A percentile compares a stretch with the other conserved stretches of the same genome.
Conservation (phyloP, 352 stramenopile genomes). For the Albugo laibachii region DNA sequence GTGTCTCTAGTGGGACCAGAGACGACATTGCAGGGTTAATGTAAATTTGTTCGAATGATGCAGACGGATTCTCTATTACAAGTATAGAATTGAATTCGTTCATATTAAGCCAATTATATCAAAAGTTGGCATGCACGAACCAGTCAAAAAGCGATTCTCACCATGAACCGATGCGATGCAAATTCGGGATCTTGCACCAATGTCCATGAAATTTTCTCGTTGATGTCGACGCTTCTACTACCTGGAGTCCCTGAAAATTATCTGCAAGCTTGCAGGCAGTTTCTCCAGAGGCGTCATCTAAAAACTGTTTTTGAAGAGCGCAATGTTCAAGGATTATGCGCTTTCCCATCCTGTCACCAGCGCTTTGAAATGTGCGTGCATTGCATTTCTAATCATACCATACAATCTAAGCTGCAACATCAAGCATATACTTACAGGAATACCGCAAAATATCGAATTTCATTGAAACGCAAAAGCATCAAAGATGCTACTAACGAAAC, state of each 20-base stretch:
- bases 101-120: no score
- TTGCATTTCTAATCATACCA: not conserved
- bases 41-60: no score
- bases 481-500: constrained; percentile 64
- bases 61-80: no score
- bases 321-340: constrained; percentile 38
- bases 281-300: constrained; percentile 62
- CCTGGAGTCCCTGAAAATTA: constrained; percentile 38
- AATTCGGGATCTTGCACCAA: constrained; percentile 12
- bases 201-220: constrained; percentile 52
- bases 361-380: constrained; percentile 19
- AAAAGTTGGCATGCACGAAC: no score
- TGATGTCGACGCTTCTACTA: constrained; percentile 62
- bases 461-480: constrained; percentile 46
- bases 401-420: not conserved
- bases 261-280: constrained; percentile 34
- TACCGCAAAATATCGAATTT: constrained; percentile 46
- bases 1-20: no score
- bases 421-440: constrained; percentile 13
- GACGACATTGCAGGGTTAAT: no score
- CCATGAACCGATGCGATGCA: no score
- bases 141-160: no score
- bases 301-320: constrained; percentile 72
- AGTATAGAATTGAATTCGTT: no score
- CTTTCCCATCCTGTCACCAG: constrained; percentile 47